Evolutionary conservation across 495 filamentous ascomycete genomes (phyloP).

Genomic region (Hypoxylon crocopeplum): DNA sequence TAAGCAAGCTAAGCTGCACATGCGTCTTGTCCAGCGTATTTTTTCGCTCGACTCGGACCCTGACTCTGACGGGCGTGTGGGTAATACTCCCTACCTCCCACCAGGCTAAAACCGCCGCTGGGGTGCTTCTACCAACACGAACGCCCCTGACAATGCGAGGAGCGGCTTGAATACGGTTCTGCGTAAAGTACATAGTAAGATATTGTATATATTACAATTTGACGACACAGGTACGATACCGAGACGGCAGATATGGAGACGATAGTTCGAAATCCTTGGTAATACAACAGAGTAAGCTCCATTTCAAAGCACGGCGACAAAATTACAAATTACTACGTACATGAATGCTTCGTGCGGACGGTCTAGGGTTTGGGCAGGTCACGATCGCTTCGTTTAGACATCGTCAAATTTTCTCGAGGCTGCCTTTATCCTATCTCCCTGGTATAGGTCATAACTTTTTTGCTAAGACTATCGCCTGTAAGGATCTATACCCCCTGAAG

Average conservation of each 20-base stretch:
- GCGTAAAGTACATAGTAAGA: slow-evolving; percentile 1
- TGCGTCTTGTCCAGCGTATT: slow-evolving; percentile 4
- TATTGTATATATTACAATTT: slow-evolving; percentile 13
- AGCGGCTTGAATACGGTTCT: too few species aligned
- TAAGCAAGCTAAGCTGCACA: slow-evolving; percentile 22
- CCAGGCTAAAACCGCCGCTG: slow-evolving; percentile 10
- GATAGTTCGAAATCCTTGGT: slow-evolving; percentile 18
- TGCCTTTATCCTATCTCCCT: slow-evolving; percentile 1
- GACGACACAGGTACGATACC: slow-evolving; percentile 13
- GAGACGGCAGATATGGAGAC: slow-evolving; percentile 20
- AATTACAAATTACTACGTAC: slow-evolving; percentile 8
- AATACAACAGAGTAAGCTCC: slow-evolving; percentile 25
- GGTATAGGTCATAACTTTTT: slow-evolving; percentile 15
- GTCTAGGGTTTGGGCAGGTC: slow-evolving; percentile 6
- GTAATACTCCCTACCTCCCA: neutral
- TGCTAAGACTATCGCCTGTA: slow-evolving; percentile 20
- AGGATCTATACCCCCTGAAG: slow-evolving; percentile 24
- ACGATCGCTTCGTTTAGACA: slow-evolving; percentile 13
- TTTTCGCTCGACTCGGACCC: neutral
- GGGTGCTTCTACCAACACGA: slow-evolving; percentile 9
- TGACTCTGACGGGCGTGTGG: slow-evolving; percentile 12
- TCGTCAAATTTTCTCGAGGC: neutral
- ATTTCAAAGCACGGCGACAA: slow-evolving; percentile 17
- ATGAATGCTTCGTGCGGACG: neutral
- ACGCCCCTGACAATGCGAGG: neutral